Percentiles rank a stretch among this genome's conserved stretches.
Conservation (phyloP, 2,329 filamentous ascomycete genomes). For the Fusarium paranaense region DNA sequence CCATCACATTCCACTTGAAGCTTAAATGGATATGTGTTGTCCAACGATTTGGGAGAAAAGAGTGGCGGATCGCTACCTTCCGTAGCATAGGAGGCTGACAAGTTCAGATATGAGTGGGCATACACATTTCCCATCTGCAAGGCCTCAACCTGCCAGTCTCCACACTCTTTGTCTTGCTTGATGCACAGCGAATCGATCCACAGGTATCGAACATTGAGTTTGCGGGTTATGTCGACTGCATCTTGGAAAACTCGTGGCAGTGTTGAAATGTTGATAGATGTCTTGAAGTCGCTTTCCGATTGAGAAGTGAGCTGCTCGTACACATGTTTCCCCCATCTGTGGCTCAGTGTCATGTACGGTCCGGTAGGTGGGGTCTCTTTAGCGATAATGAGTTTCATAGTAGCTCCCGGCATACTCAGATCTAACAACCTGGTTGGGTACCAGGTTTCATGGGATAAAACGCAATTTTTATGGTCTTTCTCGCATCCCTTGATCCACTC, state of each 20-base stretch:
- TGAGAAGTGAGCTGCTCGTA: slow-evolving; percentile 1
- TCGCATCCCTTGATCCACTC: background rate
- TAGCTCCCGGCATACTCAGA: rapidly evolving
- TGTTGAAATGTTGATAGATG: background rate
- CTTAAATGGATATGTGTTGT: background rate
- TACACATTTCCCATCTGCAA: slow-evolving; percentile 7
- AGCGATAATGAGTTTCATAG: background rate
- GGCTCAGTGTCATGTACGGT: slow-evolving; percentile 19
- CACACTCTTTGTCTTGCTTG: slow-evolving; percentile 36
- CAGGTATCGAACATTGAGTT: slow-evolving; percentile 41
- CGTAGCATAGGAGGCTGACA: background rate
- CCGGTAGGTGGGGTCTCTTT: background rate
- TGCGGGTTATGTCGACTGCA: slow-evolving; percentile 40
- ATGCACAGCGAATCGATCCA: slow-evolving; percentile 52
- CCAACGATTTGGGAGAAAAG: background rate
- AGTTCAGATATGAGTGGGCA: slow-evolving; percentile 6
- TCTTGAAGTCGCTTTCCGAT: background rate
- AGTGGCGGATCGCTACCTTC: background rate
- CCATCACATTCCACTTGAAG: background rate
- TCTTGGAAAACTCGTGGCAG: slow-evolving; percentile 35
- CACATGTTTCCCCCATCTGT: background rate
- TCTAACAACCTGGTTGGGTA: background rate
- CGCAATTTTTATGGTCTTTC: background rate
- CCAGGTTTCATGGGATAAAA: background rate
- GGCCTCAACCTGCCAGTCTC: slow-evolving; percentile 5